phyloP scores from a whole-genome alignment of 2,329 filamentous ascomycete genomes.

The Stemphylium vesicarium region DNA sequence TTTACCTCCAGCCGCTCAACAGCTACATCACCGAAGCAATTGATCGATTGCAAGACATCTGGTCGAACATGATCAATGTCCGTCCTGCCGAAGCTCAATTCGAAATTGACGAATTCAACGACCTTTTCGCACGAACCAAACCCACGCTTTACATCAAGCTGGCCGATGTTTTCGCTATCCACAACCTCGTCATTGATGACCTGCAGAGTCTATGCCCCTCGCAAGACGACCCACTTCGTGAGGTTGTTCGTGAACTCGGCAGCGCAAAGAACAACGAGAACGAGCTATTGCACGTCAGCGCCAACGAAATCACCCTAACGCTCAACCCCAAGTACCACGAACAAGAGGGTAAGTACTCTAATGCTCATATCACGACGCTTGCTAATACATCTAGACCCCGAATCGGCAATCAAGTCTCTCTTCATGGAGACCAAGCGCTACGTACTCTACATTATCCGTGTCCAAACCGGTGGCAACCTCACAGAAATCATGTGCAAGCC shows the following conservation, averaged over 20 bases:
- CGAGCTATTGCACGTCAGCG: conserved; percentile 85
- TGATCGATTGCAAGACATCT: conserved; percentile 76
- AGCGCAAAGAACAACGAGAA: conserved; percentile 96
- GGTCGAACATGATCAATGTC: conserved; percentile 78
- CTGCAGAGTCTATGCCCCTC: conserved; percentile 77
- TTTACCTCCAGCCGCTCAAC: conserved; percentile 94
- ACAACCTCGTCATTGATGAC: conserved; percentile 83
- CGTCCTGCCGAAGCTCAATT: conserved; percentile 89
- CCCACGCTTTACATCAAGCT: conserved; percentile 99
- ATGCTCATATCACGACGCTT: neutral
- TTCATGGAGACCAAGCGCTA: conserved; percentile 99
- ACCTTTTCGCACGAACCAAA: conserved; percentile 94
- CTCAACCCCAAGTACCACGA: conserved; percentile 89
- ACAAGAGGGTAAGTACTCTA: conserved; percentile 65
- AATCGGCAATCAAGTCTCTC: conserved; percentile 86
- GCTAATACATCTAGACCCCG: conserved; percentile 69
- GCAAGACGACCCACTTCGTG: conserved; percentile 85
- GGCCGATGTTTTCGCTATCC: conserved; percentile 94
- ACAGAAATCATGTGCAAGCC: conserved; percentile 94
- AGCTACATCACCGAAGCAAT: conserved; percentile 87
- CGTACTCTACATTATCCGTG: conserved; percentile 94
- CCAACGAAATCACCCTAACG: conserved; percentile 88
- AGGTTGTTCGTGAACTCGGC: conserved; percentile 91
- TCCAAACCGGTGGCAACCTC: conserved; percentile 90
- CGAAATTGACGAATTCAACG: conserved; percentile 98